These are phyloP conservation scores for Saccharomycopsis amapae DNA, from an alignment of 805 yeast genomes.

Conservation along the genomic window DNA sequence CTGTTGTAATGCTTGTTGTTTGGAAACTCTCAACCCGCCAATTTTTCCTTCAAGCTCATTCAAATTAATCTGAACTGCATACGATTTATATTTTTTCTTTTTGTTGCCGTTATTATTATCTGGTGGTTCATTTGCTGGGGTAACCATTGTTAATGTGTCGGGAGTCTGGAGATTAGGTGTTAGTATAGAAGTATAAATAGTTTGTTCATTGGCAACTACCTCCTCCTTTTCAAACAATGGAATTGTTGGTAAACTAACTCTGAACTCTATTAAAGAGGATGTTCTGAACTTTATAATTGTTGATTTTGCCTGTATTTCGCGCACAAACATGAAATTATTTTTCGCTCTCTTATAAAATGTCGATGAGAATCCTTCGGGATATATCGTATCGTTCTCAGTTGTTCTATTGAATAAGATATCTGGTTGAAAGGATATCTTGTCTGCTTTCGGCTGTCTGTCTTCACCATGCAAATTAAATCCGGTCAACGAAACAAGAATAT, in stretches of 20 bases:
- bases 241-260: constrained; percentile 36
- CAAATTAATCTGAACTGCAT: constrained; percentile 36
- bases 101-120: background rate
- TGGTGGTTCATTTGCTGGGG: no score
- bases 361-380: constrained; percentile 45
- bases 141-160: background rate
- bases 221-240: constrained; percentile 2
- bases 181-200: background rate
- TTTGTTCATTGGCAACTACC: background rate
- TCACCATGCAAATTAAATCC: constrained; percentile 19
- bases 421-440: background rate
- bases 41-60: constrained; percentile 35
- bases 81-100: constrained; percentile 31
- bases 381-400: constrained; percentile 17
- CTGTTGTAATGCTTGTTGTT: constrained; percentile 13
- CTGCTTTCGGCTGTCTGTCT: background rate
- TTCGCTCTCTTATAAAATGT: constrained; percentile 42
- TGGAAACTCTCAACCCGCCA: constrained; percentile 26
- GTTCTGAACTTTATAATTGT: constrained; percentile 32
- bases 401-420: background rate
- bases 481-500: constrained; percentile 14
- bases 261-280: constrained; percentile 33
- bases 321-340: constrained; percentile 45
- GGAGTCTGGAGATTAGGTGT: no score
- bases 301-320: constrained; percentile 42